Evolutionary conservation across 1,139 yeast species (phyloP), one percentile per base, ranked within the genome.

Genomic region (Yamadazyma sp.): DNA sequence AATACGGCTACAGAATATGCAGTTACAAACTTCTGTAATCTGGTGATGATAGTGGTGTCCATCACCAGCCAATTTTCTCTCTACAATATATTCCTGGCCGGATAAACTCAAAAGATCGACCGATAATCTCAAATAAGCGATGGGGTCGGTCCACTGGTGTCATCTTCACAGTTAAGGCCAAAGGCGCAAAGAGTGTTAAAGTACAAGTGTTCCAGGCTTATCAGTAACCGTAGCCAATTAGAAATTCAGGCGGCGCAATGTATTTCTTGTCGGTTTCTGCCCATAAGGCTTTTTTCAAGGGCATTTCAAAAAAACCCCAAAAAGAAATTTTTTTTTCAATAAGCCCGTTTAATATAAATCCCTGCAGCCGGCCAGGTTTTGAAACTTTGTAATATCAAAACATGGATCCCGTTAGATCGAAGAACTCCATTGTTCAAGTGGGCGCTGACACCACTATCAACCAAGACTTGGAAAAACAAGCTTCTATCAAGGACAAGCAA

Each of bases 391-490:
- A 27, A 9, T 15, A 10, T n/a, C n/a, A 23, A 6, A 23, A 30
- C 10, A 47, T 47, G 51, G 51, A 47, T 33, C 51, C 50, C 20
- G 45, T 40, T 5, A 45, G 37, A 29, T 45, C 51, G 4, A 43
- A 31, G 14, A 37, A 44, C 13, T 43, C 47, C n/a, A 46, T 46
- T 18, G 31, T 29, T 11, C 41, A 41, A 27, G 35, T 36, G 10
- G 25, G 21, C 14, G 22, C 20, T 9, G 29, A n/a, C 8, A 12
- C 27, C n/a, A 16, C 26, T 4, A 17, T 25, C 18, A 13, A 12
- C 10, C 21, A 18, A 18, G 50, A 44, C 32, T 32, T 41, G 29
- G 48, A 46, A 40, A 47, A 48, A 28, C 35, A 35, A 29, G 26
- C 28, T 8, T 21, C 39, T 12, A 29, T 31, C 12, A 40, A 37